phyloP scores from a whole-genome alignment of 495 filamentous ascomycete species.

The Aspergillus ellipticus region DNA sequence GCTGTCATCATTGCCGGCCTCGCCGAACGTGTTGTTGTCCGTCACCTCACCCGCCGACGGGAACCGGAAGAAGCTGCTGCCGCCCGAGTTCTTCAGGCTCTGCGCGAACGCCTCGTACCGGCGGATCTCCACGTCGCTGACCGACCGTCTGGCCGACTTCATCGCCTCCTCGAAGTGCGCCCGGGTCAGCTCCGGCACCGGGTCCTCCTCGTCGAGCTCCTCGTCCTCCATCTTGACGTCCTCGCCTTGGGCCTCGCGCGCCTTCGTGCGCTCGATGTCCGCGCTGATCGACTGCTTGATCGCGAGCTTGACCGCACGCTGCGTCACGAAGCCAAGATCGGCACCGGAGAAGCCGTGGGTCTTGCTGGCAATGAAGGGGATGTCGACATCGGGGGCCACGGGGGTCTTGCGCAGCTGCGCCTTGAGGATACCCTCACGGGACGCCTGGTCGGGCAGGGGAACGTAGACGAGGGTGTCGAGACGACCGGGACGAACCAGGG shows the following conservation, averaged over 20 bases:
- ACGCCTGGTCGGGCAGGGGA: constrained; percentile 85
- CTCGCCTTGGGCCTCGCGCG: constrained; percentile 80
- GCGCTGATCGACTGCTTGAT: constrained; percentile 93
- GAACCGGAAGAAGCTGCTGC: constrained; percentile 96
- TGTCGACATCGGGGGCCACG: constrained; percentile 79
- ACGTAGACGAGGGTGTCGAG: constrained; percentile 98
- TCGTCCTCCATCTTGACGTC: constrained; percentile 73
- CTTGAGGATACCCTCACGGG: constrained; percentile 82
- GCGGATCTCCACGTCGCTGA: constrained; percentile 93
- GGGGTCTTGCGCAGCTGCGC: constrained; percentile 99
- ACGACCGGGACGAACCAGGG: constrained; percentile 96
- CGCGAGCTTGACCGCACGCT: constrained; percentile 97
- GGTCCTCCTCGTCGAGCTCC: constrained; percentile 76
- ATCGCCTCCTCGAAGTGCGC: constrained; percentile 99
- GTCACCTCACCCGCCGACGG: constrained; percentile 65
- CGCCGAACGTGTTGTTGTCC: constrained; percentile 66
- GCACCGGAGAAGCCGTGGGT: constrained; percentile 99
- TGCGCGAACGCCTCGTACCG: constrained; percentile 98
- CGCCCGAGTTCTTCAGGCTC: constrained; percentile 96
- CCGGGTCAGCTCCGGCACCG: constrained; percentile 92
- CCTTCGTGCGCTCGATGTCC: constrained; percentile 86
- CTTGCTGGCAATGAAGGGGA: constrained; percentile 89
- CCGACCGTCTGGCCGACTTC: constrained; percentile 85
- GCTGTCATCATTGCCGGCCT: constrained; percentile 83
- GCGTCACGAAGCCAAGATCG: constrained; percentile 97